Base-by-base conservation (phyloP, 169 alveolate species). In the Plasmodium adleri region DNA sequence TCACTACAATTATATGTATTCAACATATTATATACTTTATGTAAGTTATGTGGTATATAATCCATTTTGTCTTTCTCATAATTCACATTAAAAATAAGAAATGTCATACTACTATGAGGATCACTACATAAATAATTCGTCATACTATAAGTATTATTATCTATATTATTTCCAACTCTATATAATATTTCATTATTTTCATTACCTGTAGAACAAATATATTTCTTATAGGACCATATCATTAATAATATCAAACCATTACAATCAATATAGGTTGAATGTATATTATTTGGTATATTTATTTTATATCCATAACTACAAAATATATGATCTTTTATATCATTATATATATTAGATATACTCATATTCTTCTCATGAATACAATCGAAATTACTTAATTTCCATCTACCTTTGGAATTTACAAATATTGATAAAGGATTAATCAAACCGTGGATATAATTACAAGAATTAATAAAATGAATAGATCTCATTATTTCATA, bases 401-500 rank as follows among this genome's bases (percentile, higher is more conserved):
- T 80, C 58, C 93, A 75, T 58, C 88, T 72, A 63, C 94, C 83
- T 28, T 88, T 88, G 20, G 90, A 60, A 54, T 75, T 87, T 12
- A 92, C 92, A 64, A 92, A 93, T 28, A 92, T 92, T 13, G 89
- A 88, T 43, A 88, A 93, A 1, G 93, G 92, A 50, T 80, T 72
- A 58, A 89, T 32, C 39, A 93, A 60, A 52, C 95, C 93, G 26
- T 94, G 92, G 2, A 91, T 67, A 50, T 89, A 76, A 91, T 93
- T 94, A 60, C 87, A 72, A 10, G 68, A 58, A 70, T 93, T 94
- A 54, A 93, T 83, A 52, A 94, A 87, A 17, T 92, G 88, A 50
- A 92, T 94, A 12, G 93, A 73, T 20, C 92, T 88, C 15, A 93
- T 66, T 13, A 85, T 93, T 91, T 75, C 83, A 54, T 59, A 67